phyloP scores from a whole-genome alignment of 2,329 filamentous ascomycete genomes.

The Pseudogymnoascus sp. region DNA sequence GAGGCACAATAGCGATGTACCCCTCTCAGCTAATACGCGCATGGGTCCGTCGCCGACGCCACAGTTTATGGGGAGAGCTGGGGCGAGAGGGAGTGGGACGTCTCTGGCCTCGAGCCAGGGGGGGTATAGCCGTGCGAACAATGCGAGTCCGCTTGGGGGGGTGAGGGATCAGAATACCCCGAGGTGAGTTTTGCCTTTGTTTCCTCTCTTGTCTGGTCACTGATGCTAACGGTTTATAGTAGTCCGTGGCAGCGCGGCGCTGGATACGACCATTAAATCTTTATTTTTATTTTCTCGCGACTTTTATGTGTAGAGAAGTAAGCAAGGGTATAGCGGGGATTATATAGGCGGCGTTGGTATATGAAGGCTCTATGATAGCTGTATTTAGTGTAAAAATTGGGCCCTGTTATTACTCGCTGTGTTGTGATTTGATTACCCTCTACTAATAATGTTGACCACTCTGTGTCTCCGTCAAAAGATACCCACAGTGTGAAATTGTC shows the following conservation, averaged over 20 bases:
- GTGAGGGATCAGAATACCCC: not conserved
- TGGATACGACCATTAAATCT: slow-evolving; percentile 44
- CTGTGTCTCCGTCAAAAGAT: not conserved
- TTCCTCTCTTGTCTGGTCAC: not conserved
- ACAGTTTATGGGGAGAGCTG: slow-evolving; percentile 15
- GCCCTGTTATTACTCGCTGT: not conserved
- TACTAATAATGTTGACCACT: not conserved
- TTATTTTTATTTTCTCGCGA: not conserved
- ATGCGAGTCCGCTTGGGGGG: slow-evolving; percentile 19
- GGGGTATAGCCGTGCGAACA: slow-evolving; percentile 35
- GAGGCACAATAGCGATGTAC: slow-evolving; percentile 20
- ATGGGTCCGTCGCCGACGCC: slow-evolving; percentile 15
- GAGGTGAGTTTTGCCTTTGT: slow-evolving; percentile 35
- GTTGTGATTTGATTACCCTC: not conserved
- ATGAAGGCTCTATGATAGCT: not conserved
- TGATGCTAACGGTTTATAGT: slow-evolving; percentile 22
- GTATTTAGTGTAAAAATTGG: not conserved
- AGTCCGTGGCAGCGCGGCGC: slow-evolving; percentile 53
- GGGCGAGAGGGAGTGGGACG: slow-evolving; percentile 24
- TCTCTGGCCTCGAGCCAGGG: slow-evolving; percentile 25
- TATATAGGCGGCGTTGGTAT: not conserved
- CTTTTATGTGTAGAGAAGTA: not conserved
- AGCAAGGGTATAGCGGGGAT: not conserved
- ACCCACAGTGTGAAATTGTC: not conserved
- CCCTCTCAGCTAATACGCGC: slow-evolving; percentile 19